phyloP scores from a whole-genome alignment of 2,329 filamentous ascomycete genomes.

The Metarhizium robertsii region DNA sequence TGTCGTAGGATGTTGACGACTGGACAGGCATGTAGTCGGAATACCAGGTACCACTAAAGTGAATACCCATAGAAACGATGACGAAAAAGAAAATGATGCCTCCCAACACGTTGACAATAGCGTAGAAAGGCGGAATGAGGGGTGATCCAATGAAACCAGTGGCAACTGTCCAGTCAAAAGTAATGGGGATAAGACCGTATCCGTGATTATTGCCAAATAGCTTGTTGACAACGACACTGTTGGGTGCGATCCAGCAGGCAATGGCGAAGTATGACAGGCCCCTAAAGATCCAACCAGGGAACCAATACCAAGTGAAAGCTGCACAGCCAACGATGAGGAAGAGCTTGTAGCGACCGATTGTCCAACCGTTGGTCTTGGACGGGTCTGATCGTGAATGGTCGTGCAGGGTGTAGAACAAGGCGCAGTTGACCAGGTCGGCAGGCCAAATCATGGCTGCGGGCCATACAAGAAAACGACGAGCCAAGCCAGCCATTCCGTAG shows the following conservation, averaged over 20 bases:
- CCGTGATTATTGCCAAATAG: constrained; percentile 51
- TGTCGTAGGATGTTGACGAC: constrained; percentile 53
- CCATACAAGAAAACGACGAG: constrained; percentile 42
- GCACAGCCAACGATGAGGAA: constrained; percentile 48
- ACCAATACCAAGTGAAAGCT: constrained; percentile 48
- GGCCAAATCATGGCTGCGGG: constrained; percentile 52
- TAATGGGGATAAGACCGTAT: constrained; percentile 50
- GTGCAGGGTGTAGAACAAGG: constrained; percentile 39
- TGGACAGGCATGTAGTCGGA: constrained; percentile 53
- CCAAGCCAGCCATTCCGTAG: constrained; percentile 46
- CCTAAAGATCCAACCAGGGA: constrained; percentile 54
- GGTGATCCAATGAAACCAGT: constrained; percentile 41
- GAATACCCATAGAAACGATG: constrained; percentile 47
- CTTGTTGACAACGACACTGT: constrained; percentile 51
- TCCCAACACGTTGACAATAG: constrained; percentile 44
- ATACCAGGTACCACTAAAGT: constrained; percentile 48
- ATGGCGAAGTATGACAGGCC: constrained; percentile 55
- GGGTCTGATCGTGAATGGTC: constrained; percentile 37
- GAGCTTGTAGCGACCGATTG: constrained; percentile 51
- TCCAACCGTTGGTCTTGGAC: constrained; percentile 48
- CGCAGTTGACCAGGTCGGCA: constrained; percentile 42
- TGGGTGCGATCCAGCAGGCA: constrained; percentile 51
- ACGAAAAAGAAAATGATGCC: constrained; percentile 47
- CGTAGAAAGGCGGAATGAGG: constrained; percentile 42
- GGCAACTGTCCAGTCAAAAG: constrained; percentile 43